Conservation (phyloP, 768 basidiomycete species). For the Auricularia heimuer region DNA sequence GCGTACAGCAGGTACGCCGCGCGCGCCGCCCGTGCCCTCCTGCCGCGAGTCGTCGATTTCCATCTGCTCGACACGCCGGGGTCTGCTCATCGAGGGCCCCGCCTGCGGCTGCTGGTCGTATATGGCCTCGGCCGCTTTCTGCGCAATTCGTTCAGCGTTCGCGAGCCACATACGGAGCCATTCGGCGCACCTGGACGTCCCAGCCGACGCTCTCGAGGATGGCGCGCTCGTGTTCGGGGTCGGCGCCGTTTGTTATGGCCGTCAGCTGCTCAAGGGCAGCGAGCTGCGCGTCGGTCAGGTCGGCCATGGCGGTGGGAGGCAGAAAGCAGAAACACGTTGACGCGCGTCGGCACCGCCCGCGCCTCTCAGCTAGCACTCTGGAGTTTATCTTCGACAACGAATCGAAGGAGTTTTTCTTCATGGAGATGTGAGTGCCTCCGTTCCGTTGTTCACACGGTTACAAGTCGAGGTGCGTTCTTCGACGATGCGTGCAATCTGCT, state of each 20-base stretch:
- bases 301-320: background rate
- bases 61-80: constrained; percentile 28
- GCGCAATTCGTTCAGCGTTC: background rate
- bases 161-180: too few species aligned
- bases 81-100: constrained; percentile 12
- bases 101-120: constrained; percentile 30
- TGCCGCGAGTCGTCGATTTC: constrained; percentile 46
- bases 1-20: constrained; percentile 13
- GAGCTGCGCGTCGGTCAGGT: constrained; percentile 7
- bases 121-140: constrained; percentile 53
- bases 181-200: constrained; percentile 52
- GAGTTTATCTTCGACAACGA: too few species aligned
- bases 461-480: too few species aligned
- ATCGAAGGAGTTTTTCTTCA: too few species aligned
- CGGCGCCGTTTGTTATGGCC: constrained; percentile 44
- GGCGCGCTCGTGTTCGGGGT: constrained; percentile 49
- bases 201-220: constrained; percentile 56
- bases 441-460: too few species aligned
- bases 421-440: too few species aligned
- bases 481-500: too few species aligned
- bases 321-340: too few species aligned
- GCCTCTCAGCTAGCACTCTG: too few species aligned
- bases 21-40: constrained; percentile 11
- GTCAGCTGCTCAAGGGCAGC: constrained; percentile 34
- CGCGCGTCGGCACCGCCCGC: too few species aligned